phyloP scores from a whole-genome alignment of 805 yeast species.

The Hagleromyces aurorensis region DNA sequence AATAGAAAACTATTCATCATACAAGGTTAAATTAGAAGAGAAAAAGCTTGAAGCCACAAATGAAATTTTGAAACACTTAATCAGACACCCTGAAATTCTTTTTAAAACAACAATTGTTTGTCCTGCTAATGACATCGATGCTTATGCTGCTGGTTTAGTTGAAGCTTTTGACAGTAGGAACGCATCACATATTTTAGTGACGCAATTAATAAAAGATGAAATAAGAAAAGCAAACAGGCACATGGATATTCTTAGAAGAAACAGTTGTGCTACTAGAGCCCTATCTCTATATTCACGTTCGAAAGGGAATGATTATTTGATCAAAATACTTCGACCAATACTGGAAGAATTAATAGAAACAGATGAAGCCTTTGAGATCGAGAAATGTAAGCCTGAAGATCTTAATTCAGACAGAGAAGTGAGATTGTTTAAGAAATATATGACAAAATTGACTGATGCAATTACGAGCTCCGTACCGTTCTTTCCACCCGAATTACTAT shows the following conservation, averaged over 20 bases:
- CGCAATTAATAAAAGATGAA: slow-evolving; percentile 52
- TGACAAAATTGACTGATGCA: slow-evolving; percentile 48
- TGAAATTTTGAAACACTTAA: slow-evolving; percentile 25
- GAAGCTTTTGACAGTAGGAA: slow-evolving; percentile 43
- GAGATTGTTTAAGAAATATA: slow-evolving; percentile 45
- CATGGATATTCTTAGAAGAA: slow-evolving; percentile 69
- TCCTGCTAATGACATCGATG: slow-evolving; percentile 61
- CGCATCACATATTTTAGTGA: slow-evolving; percentile 40
- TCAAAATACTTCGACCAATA: slow-evolving; percentile 45
- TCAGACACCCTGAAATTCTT: slow-evolving; percentile 37
- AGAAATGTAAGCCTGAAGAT: slow-evolving; percentile 36
- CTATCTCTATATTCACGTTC: slow-evolving; percentile 62
- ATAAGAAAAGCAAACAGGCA: slow-evolving; percentile 51
- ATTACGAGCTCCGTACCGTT: slow-evolving; percentile 46
- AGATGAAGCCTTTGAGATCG: slow-evolving; percentile 56
- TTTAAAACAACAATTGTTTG: slow-evolving; percentile 53
- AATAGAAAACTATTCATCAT: slow-evolving; percentile 31
- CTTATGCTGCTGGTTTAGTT: slow-evolving; percentile 57
- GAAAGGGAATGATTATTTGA: slow-evolving; percentile 56
- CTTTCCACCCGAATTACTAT: slow-evolving; percentile 66
- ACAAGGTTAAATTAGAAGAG: slow-evolving; percentile 24
- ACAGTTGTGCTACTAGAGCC: slow-evolving; percentile 74
- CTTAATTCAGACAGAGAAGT: slow-evolving; percentile 36
- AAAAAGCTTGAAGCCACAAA: slow-evolving; percentile 21
- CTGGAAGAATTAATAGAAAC: slow-evolving; percentile 44